Evolutionary conservation across 2,329 filamentous ascomycete genomes (phyloP), one percentile per base, ranked within the genome.

Genomic region (Colletotrichum orchidophilum): DNA sequence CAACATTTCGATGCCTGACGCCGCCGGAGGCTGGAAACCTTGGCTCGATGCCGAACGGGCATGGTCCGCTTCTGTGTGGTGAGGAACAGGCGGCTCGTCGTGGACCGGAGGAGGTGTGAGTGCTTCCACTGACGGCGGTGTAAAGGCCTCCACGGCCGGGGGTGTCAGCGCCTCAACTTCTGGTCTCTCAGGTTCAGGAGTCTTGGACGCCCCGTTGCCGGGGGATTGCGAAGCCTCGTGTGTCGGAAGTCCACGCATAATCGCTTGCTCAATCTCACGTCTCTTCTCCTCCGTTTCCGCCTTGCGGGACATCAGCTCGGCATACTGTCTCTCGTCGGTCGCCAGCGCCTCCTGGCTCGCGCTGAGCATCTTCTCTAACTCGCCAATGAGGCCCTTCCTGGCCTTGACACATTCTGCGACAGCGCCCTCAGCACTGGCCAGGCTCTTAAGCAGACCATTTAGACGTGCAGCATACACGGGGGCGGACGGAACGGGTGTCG

Each of bases 381-480:
- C 94, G 31, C 89, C 87, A 46, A 98, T 91, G 31, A 99, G 87
- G 11, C 90, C 88, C 74, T 90, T 89, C 15, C 96, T 91, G 2
- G 95, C 94, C 78, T 96, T 95, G 79, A 99, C 94, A 75, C 93
- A 94, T 76, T 97, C 94, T 2, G 93, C 92, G 1, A 98, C 93
- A 0, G 96, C 95, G 65, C 91, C 94, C 81, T 99, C 95, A 3
- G 96, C 96, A 74, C 90, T 94, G 24, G 94, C 94, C 21, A 99
- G 87, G 7, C 91, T 93, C 84, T 96, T 98, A 64, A 98, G 87
- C n/a, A 99, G 87, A 3, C 94, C 93, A 74, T 94, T 95, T 9
- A 99, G 88, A 31, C 94, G 92, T 15, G 96, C 96, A 2, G 96
- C 96, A 78, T 97, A 94, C 24, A 99, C 95, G 1, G 96, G 95